A percentile compares a stretch with the other conserved stretches of the same genome.
Conservation (phyloP, 2,329 filamentous ascomycete genomes). For the Lachnellula suecica region DNA sequence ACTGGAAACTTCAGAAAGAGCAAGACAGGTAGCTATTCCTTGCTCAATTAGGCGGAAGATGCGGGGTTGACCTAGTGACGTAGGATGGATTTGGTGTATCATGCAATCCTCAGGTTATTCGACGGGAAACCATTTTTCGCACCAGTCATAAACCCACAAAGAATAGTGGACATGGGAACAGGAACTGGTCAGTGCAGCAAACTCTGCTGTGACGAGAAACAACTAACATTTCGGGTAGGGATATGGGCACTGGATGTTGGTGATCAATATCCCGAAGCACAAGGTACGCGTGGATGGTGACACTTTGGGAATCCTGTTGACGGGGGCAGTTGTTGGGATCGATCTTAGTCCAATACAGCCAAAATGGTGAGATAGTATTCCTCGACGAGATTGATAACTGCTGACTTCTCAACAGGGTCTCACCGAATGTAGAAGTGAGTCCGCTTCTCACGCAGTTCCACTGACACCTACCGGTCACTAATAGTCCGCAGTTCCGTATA, state of each 20-base stretch:
- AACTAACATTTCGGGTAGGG: not conserved
- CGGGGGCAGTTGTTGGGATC: slow-evolving; percentile 24
- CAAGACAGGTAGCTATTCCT: slow-evolving; percentile 7
- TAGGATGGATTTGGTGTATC: slow-evolving; percentile 27
- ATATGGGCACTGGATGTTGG: slow-evolving; percentile 19
- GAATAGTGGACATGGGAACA: slow-evolving; percentile 39
- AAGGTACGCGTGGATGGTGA: slow-evolving; percentile 7
- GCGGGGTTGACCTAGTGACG: slow-evolving; percentile 4
- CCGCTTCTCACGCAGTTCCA: too few relatives aligned
- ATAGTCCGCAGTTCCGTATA: slow-evolving; percentile 34
- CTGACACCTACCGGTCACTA: too few relatives aligned
- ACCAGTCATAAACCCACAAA: slow-evolving; percentile 38
- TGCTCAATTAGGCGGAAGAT: slow-evolving; percentile 30
- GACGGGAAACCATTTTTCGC: slow-evolving; percentile 39
- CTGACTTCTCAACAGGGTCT: slow-evolving; percentile 14
- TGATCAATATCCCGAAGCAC: slow-evolving; percentile 19
- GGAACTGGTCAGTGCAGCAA: slow-evolving; percentile 35
- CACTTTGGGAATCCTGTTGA: slow-evolving; percentile 12
- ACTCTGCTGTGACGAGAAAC: not conserved
- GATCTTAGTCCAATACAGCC: slow-evolving; percentile 32
- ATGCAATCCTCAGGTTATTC: slow-evolving; percentile 38
- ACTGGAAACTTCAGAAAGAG: slow-evolving; percentile 4
- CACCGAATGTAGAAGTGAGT: slow-evolving; percentile 30
- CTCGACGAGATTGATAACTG: not conserved
- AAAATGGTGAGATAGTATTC: slow-evolving; percentile 9